phyloP scores from a whole-genome alignment of 1,284 basidiomycete genomes.

The Tausonia pullulans region DNA sequence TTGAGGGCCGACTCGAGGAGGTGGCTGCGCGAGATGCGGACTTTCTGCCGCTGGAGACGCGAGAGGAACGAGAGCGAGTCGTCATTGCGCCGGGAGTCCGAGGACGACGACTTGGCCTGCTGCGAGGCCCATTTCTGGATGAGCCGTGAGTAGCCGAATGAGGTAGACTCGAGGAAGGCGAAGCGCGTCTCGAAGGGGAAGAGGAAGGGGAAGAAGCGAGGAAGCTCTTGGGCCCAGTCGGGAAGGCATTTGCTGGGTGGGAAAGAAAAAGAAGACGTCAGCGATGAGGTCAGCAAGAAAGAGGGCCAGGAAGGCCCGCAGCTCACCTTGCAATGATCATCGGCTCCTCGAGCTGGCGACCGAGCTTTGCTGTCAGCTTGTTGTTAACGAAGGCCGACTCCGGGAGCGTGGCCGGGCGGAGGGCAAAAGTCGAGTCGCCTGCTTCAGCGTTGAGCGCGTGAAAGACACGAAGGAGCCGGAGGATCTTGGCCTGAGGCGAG shows the following conservation, averaged over 20 bases:
- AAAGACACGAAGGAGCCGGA: slow-evolving; percentile 78
- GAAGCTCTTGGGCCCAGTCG: slow-evolving; percentile 90
- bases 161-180: slow-evolving; percentile 91
- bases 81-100: slow-evolving; percentile 39
- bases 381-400: slow-evolving; percentile 91
- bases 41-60: slow-evolving; percentile 87
- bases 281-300: not conserved
- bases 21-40: slow-evolving; percentile 86
- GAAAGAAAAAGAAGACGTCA: not conserved
- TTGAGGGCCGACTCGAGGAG: slow-evolving; percentile 95
- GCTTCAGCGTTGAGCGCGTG: slow-evolving; percentile 59
- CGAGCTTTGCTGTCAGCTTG: slow-evolving; percentile 93
- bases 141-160: slow-evolving; percentile 90
- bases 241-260: slow-evolving; percentile 53
- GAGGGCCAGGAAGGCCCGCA: slow-evolving; percentile 6
- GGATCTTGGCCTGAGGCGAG: slow-evolving; percentile 75
- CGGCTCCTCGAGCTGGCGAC: slow-evolving; percentile 93
- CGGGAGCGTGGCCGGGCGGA: slow-evolving; percentile 30
- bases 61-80: slow-evolving; percentile 86
- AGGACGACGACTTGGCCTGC: slow-evolving; percentile 48
- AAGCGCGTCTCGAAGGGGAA: slow-evolving; percentile 97
- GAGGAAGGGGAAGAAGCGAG: slow-evolving; percentile 90
- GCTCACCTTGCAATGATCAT: slow-evolving; percentile 92
- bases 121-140: slow-evolving; percentile 84
- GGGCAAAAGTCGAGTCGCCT: slow-evolving; percentile 18